Evolutionary conservation across 495 filamentous ascomycete genomes (phyloP), one percentile per base, ranked within the genome.

Genomic region (Xylaria nigripes): DNA sequence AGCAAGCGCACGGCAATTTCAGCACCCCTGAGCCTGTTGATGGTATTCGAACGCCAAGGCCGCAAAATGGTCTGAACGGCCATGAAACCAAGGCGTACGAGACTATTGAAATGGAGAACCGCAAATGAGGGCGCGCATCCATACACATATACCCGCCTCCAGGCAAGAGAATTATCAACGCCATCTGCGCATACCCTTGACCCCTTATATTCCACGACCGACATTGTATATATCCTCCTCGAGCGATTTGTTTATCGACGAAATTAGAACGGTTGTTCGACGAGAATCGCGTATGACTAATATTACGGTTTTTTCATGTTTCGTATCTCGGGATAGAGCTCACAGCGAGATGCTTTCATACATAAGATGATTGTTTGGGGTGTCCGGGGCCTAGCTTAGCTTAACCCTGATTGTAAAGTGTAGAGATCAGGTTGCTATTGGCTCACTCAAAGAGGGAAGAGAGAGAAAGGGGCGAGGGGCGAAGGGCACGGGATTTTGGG

Each of bases 1-100:
- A 92, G 63, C 82, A 85, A 60, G 73, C 78, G 64, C 90, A 67
- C 27, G 71, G 72, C 21, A 67, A 76, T 34, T 68, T 68, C 13
- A 86, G 89, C 49, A 69, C 93, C 36, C 75, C 83, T 6, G 86
- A 89, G 55, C 85, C 86, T 55, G 84, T 78, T 54, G 86, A 90
- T 21, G 75, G 75, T 45, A 73, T 76, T 30, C 62, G 66, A 21
- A 67, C 63, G 21, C 59, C 67, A 22, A 72, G 69, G 61, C 68
- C 68, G 34, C 58, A 47, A 27, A 68, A 63, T 52, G 62, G 65
- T 41, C 45, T 59, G 38, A 56, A 58, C 27, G 58, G 57, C 23
- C 54, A 55, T 29, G 42, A 44, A 3, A 38, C 66, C 34, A 67
- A 61, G 19, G 36, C 42, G n/a, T 62, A 66, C 43, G 72, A 71